Percentiles rank a stretch among this genome's conserved stretches.
phyloP scores from a whole-genome alignment of 225 moss, liverwort and hornwort species.

The Pseudisothecium myosuroides region DNA sequence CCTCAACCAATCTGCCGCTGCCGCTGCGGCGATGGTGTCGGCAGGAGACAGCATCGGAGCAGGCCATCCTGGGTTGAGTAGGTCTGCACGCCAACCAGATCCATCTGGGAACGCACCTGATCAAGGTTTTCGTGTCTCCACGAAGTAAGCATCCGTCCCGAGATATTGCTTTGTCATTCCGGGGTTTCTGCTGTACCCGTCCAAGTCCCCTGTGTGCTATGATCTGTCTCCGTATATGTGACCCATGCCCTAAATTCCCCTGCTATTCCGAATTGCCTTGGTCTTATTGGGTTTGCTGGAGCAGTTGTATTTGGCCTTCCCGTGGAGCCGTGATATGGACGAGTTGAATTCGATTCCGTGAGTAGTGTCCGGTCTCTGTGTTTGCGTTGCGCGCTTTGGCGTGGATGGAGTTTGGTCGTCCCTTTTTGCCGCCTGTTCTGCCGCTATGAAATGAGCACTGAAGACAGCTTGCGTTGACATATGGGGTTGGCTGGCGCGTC shows the following conservation, averaged over 20 bases:
- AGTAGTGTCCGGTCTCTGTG: not conserved
- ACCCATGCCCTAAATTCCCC: not conserved
- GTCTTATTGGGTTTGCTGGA: not conserved
- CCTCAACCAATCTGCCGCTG: conserved; percentile 24
- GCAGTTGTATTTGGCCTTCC: not conserved
- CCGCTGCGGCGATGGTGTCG: conserved; percentile 20
- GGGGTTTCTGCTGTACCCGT: not conserved
- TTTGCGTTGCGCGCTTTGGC: not conserved
- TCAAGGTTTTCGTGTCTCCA: conserved; percentile 48
- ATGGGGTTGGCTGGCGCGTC: not conserved
- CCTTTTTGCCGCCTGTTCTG: not conserved
- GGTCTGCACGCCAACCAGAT: conserved; percentile 26
- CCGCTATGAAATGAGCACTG: not conserved
- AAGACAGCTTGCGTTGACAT: not conserved
- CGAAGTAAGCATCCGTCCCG: conserved; percentile 15
- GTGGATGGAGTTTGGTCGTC: not conserved
- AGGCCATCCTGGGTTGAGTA: conserved; percentile 29
- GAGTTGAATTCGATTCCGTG: not conserved
- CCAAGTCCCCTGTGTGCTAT: not conserved
- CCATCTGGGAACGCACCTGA: conserved; percentile 26
- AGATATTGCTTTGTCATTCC: not conserved
- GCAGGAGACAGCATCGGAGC: not conserved
- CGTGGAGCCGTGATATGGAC: not conserved
- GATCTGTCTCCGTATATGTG: not conserved
- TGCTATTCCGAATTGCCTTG: not conserved